Conservation (phyloP, 2,329 filamentous ascomycete genomes). For the Capronia americana region DNA sequence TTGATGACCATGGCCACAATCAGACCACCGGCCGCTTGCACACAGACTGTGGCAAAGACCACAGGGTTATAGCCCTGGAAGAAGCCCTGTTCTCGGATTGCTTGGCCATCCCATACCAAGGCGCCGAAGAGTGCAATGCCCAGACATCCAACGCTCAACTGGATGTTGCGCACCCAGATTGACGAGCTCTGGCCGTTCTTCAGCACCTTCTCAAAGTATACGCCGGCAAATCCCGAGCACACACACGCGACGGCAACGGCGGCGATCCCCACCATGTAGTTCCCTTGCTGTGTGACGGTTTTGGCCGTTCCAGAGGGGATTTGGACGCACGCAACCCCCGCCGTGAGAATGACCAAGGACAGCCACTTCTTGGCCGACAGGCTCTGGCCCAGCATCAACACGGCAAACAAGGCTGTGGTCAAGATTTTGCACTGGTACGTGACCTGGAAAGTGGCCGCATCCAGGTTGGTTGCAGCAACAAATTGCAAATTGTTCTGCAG, state of each 20-base stretch:
- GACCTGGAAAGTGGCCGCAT: slow-evolving; percentile 90
- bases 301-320: slow-evolving; percentile 69
- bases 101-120: slow-evolving; percentile 81
- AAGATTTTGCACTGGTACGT: slow-evolving; percentile 95
- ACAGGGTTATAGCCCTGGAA: slow-evolving; percentile 93
- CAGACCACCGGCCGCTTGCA: slow-evolving; percentile 87
- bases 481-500: slow-evolving; percentile 92
- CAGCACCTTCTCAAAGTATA: slow-evolving; percentile 75
- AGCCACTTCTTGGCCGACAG: slow-evolving; percentile 78
- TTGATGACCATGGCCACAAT: slow-evolving; percentile 80
- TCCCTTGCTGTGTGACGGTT: slow-evolving; percentile 59
- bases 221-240: slow-evolving; percentile 82
- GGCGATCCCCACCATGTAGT: slow-evolving; percentile 57
- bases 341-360: slow-evolving; percentile 77
- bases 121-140: slow-evolving; percentile 88
- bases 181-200: slow-evolving; percentile 80
- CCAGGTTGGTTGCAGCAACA: slow-evolving; percentile 85
- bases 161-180: slow-evolving; percentile 92
- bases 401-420: slow-evolving; percentile 85
- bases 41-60: slow-evolving; percentile 82
- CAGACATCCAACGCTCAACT: slow-evolving; percentile 90
- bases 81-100: slow-evolving; percentile 82
- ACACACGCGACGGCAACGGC: slow-evolving; percentile 79
- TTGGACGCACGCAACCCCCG: slow-evolving; percentile 84
- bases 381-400: slow-evolving; percentile 73